A percentile compares a stretch with the other conserved stretches of the same genome.
Conservation (phyloP, 768 basidiomycete species). For the Calvatia gigantea region DNA sequence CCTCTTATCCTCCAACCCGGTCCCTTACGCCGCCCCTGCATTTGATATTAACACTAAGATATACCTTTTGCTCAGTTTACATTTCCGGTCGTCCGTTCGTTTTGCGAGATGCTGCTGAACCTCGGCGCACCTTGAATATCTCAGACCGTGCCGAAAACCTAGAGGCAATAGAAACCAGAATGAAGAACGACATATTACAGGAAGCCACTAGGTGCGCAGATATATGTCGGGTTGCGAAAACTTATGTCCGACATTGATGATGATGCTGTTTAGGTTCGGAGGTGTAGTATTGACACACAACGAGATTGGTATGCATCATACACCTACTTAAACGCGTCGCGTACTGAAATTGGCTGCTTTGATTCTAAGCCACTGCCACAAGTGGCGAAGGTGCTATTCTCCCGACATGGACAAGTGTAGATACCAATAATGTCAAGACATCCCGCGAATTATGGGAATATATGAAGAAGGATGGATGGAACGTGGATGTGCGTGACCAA, state of each 20-base stretch:
- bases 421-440: slow-evolving; percentile 79
- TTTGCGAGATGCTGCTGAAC: slow-evolving; percentile 81
- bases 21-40: background rate
- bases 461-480: slow-evolving; percentile 83
- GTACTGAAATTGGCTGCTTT: background rate
- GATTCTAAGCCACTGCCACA: slow-evolving; percentile 15
- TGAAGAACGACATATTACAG: slow-evolving; percentile 88
- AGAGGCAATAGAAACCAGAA: slow-evolving; percentile 84
- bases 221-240: background rate
- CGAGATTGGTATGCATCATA: slow-evolving; percentile 64
- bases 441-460: slow-evolving; percentile 81
- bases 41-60: background rate
- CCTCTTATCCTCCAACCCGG: slow-evolving; percentile 11
- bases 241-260: slow-evolving; percentile 3
- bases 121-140: slow-evolving; percentile 70
- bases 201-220: slow-evolving; percentile 67
- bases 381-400: slow-evolving; percentile 78
- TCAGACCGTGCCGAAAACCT: slow-evolving; percentile 95
- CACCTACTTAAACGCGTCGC: background rate
- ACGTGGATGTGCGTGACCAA: slow-evolving; percentile 66
- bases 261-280: slow-evolving; percentile 57
- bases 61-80: slow-evolving; percentile 50
- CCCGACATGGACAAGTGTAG: slow-evolving; percentile 93
- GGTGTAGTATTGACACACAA: slow-evolving; percentile 93
- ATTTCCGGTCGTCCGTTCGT: slow-evolving; percentile 93